Conservation (phyloP, 768 basidiomycete species). For the Lactifluus volemus region DNA sequence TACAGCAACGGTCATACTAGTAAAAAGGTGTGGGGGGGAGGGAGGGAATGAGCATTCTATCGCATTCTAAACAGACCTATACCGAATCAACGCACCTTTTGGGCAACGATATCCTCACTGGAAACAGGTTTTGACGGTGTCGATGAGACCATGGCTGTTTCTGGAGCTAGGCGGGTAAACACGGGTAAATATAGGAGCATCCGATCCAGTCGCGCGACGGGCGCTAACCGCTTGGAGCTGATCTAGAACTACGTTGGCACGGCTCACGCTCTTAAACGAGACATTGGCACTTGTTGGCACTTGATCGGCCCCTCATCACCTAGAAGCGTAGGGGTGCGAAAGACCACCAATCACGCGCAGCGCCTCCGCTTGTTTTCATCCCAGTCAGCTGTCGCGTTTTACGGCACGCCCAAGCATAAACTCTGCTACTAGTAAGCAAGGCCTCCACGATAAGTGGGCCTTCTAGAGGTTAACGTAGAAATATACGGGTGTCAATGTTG, state of each 20-base stretch:
- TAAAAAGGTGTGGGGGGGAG: no score
- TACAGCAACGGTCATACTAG: conserved; percentile 77
- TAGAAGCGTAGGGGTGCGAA: no score
- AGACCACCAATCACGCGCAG: no score
- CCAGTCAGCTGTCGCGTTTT: background rate
- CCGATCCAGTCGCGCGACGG: background rate
- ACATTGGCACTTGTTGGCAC: background rate
- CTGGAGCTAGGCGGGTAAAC: background rate
- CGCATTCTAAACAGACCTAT: background rate
- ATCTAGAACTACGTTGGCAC: background rate
- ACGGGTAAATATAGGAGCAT: conserved; percentile 3
- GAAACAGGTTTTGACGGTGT: conserved; percentile 50
- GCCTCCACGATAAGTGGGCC: no score
- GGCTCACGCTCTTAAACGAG: background rate
- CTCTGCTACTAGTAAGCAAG: no score
- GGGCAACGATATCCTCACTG: conserved; percentile 83
- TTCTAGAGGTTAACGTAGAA: no score
- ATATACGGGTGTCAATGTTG: background rate
- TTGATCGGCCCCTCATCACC: background rate
- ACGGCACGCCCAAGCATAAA: background rate
- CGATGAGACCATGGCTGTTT: conserved; percentile 34
- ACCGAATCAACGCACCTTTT: conserved; percentile 55
- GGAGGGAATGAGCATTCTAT: background rate
- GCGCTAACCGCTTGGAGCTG: background rate
- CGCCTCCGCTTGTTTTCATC: no score